Percentiles rank a stretch among this genome's conserved stretches.
These are phyloP conservation scores for Argentina anserina DNA, from an alignment of 306 rosid genomes.

Conservation along the genomic window DNA sequence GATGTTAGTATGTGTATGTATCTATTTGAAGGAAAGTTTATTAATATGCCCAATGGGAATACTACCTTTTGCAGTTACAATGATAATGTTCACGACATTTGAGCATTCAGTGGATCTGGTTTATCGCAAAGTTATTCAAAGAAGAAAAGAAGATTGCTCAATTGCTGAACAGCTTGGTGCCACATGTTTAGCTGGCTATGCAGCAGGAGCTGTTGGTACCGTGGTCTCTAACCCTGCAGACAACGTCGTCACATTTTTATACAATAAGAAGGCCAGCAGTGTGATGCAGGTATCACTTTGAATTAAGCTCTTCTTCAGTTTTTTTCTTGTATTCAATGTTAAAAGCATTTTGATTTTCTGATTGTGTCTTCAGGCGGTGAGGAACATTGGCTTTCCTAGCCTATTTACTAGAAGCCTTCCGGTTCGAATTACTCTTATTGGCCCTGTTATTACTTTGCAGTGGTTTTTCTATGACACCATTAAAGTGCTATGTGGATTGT, in stretches of 20 bases:
- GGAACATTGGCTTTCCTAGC: constrained; percentile 67
- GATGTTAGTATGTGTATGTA: neutral
- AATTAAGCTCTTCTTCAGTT: constrained; percentile 12
- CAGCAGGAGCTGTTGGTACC: constrained; percentile 62
- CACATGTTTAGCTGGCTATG: constrained; percentile 61
- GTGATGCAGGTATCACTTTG: constrained; percentile 48
- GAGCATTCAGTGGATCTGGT: constrained; percentile 67
- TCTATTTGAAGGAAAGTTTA: neutral
- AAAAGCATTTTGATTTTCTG: constrained; percentile 7
- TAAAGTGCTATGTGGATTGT: constrained; percentile 79
- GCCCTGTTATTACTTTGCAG: constrained; percentile 81
- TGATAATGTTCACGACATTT: constrained; percentile 68
- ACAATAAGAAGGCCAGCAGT: constrained; percentile 57
- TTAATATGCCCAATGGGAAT: constrained; percentile 8
- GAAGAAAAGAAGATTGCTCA: constrained; percentile 60
- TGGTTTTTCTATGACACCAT: constrained; percentile 96
- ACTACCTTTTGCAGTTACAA: constrained; percentile 42
- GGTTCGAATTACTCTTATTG: constrained; percentile 71
- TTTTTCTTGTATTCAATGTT: neutral
- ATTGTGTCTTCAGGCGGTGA: constrained; percentile 56
- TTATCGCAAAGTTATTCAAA: constrained; percentile 42
- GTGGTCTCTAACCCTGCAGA: constrained; percentile 70
- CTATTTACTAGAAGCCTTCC: constrained; percentile 90
- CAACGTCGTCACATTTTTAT: constrained; percentile 55
- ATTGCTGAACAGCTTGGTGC: constrained; percentile 63